Percentiles rank a stretch among this genome's conserved stretches.
Conservation (phyloP, 805 yeast species). For the Ogataea methanolica region DNA sequence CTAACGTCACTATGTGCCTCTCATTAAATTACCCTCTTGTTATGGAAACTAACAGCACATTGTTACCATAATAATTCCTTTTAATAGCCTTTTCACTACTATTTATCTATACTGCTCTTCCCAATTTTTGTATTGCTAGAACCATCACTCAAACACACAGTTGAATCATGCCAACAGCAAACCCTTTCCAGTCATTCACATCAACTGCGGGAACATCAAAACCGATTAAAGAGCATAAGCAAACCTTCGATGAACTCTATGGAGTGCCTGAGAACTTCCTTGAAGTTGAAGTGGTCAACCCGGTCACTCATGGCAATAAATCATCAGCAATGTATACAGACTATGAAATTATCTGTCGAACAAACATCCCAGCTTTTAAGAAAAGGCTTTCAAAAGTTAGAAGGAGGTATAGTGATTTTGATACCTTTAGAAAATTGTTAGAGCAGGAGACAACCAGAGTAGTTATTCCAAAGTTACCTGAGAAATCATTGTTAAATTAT, state of each 20-base stretch:
- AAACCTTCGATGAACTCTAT: slow-evolving; percentile 75
- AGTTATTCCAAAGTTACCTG: slow-evolving; percentile 83
- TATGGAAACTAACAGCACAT: no score
- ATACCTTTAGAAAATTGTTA: slow-evolving; percentile 65
- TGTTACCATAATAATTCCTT: no score
- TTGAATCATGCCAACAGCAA: slow-evolving; percentile 21
- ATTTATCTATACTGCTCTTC: not conserved
- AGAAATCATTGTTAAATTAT: slow-evolving; percentile 59
- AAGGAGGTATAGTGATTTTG: slow-evolving; percentile 88
- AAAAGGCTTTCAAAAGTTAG: slow-evolving; percentile 63
- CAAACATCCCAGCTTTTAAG: slow-evolving; percentile 86
- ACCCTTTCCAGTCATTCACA: slow-evolving; percentile 30
- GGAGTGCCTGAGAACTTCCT: slow-evolving; percentile 93
- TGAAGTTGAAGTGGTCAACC: slow-evolving; percentile 83
- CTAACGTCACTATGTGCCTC: no score
- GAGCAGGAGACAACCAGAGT: slow-evolving; percentile 77
- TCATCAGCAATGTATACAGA: slow-evolving; percentile 72
- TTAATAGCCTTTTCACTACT: not conserved
- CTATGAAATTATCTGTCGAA: slow-evolving; percentile 83
- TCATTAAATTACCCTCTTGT: no score
- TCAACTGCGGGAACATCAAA: slow-evolving; percentile 17
- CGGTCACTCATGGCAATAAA: slow-evolving; percentile 65
- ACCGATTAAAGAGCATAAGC: slow-evolving; percentile 34
- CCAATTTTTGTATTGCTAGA: no score
- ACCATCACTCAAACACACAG: not conserved